A percentile compares a stretch with the other conserved stretches of the same genome.
Evolutionary conservation across 495 filamentous ascomycete genomes (phyloP).

Genomic region (Neurospora sp.): DNA sequence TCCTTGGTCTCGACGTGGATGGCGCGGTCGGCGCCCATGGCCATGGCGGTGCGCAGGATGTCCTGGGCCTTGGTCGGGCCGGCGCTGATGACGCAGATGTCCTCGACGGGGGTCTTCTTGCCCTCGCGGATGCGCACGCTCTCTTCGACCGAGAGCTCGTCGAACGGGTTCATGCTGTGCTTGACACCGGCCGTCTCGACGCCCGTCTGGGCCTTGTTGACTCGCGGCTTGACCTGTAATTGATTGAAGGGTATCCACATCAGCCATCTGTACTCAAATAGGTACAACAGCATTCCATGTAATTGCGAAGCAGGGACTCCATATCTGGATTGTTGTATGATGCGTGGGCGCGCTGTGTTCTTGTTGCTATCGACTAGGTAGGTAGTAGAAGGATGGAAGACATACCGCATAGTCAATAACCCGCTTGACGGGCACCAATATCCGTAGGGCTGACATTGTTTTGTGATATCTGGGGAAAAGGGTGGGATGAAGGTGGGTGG

Average conservation of each 20-base stretch:
- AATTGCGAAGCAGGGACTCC: neutral
- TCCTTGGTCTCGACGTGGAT: constrained; percentile 72
- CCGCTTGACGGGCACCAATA: constrained; percentile 92
- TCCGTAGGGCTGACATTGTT: constrained; percentile 73
- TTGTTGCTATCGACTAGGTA: neutral
- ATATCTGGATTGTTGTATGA: constrained; percentile 2
- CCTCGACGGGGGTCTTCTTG: constrained; percentile 56
- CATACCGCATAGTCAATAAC: constrained; percentile 98
- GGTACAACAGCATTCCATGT: neutral
- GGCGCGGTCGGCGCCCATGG: constrained; percentile 89
- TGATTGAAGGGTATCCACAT: neutral
- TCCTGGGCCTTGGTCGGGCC: constrained; percentile 81
- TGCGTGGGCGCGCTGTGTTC: neutral
- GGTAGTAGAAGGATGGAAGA: neutral
- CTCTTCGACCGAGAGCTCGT: constrained; percentile 96
- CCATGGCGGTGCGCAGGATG: constrained; percentile 89
- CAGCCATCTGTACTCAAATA: neutral
- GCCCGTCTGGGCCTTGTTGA: constrained; percentile 91
- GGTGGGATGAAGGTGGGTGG: constrained; percentile 1
- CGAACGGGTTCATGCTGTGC: constrained; percentile 97
- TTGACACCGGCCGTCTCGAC: constrained; percentile 88
- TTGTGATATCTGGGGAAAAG: neutral
- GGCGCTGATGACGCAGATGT: constrained; percentile 82
- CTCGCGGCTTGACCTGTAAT: constrained; percentile 86
- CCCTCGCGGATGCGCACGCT: constrained; percentile 86